Conservation (phyloP, 208 protist species). For the Tritrichomonas musculus region DNA sequence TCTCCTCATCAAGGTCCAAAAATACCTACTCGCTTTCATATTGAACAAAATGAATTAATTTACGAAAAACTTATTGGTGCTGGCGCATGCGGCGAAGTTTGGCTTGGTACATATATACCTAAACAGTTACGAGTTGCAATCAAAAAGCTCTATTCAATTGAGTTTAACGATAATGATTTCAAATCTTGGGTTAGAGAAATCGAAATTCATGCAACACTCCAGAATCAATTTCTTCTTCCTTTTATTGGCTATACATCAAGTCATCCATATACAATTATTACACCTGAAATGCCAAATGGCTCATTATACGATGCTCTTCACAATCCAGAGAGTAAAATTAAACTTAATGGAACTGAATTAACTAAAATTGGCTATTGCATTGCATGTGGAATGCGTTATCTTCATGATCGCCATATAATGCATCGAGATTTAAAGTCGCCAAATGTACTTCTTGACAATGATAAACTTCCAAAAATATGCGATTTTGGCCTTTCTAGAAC, state of each 20-base stretch:
- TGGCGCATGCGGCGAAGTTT: neutral
- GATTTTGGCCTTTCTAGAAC: slow-evolving; percentile 1
- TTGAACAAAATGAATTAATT: neutral
- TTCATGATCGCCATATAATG: neutral
- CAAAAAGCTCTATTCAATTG: neutral
- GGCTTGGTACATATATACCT: neutral
- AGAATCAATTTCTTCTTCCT: neutral
- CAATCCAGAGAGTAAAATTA: too few species aligned
- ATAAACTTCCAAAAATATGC: neutral
- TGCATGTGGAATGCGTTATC: neutral
- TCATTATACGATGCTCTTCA: neutral
- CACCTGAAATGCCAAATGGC: neutral
- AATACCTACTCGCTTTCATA: neutral
- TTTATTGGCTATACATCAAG: neutral
- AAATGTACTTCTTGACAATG: neutral
- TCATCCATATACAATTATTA: neutral
- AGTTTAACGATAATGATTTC: neutral
- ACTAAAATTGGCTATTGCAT: neutral
- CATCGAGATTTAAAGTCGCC: neutral
- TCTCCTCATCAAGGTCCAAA: too few species aligned
- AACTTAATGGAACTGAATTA: neutral
- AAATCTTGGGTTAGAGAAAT: neutral
- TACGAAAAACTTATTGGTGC: neutral
- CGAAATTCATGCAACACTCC: neutral
- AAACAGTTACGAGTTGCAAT: neutral